These are phyloP conservation scores for Paramecium bursaria DNA, from an alignment of 73 alveolate species.

Conservation along the genomic window DNA sequence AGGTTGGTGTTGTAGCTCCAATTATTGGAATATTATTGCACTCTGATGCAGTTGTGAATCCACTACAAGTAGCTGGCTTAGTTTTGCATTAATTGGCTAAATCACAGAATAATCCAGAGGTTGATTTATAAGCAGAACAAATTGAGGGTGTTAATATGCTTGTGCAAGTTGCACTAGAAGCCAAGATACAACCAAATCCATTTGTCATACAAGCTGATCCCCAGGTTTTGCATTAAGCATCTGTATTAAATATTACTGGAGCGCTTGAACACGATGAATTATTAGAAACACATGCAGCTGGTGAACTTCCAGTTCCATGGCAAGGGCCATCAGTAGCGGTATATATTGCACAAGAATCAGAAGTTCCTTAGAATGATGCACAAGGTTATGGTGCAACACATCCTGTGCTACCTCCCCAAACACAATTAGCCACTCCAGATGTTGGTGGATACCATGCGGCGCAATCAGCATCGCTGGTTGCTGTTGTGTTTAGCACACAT, in stretches of 20 bases:
- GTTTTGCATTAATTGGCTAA: constrained; percentile 23
- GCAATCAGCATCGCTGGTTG: background rate
- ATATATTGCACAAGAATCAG: constrained; percentile 25
- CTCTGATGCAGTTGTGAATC: background rate
- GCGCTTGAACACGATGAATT: constrained; percentile 30
- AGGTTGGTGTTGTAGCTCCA: background rate
- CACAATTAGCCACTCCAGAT: constrained; percentile 25
- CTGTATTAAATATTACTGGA: constrained; percentile 34
- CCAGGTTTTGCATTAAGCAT: constrained; percentile 18
- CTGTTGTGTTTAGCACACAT: background rate
- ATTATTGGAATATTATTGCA: constrained; percentile 38
- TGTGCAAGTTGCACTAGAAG: background rate
- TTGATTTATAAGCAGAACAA: no score
- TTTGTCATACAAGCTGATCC: constrained; percentile 22
- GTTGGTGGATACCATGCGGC: background rate
- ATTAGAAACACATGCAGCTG: background rate
- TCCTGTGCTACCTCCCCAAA: no score
- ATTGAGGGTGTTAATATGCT: no score
- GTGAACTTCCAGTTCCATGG: background rate
- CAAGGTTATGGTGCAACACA: constrained; percentile 61
- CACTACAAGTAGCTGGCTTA: constrained; percentile 13
- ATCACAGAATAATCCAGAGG: no score
- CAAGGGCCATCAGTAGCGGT: constrained; percentile 55
- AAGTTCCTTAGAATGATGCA: constrained; percentile 28
- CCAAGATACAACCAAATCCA: constrained; percentile 59